Evolutionary conservation across 495 filamentous ascomycete genomes (phyloP), one percentile per base, ranked within the genome.

Genomic region (Chaetomium fimeti): DNA sequence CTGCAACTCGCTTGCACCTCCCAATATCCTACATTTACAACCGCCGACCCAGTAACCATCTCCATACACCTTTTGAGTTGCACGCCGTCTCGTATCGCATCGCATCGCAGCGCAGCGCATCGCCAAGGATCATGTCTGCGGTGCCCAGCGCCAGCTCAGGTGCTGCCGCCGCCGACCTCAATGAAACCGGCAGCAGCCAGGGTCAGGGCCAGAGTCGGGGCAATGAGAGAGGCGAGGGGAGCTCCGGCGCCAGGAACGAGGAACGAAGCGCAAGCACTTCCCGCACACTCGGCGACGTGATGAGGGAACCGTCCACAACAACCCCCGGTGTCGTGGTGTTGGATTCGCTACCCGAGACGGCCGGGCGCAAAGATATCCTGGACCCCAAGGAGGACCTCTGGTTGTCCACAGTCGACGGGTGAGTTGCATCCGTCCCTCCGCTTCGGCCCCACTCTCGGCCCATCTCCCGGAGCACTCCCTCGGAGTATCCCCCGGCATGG

Each of bases 351-450:
- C 66, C 74, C 38, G 62, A 66, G 18, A 65, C 60, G 4, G 18
- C 48, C 18, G 27, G 57, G 29, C 61, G 68, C 24, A 68, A 65
- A 22, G 74, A 75, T 27, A 43, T 49, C 5, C 62, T 76, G 28
- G 74, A 81, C 59, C 76, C 77, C 22, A 78, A 76, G 64, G 76
- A 77, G 54, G 79, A 81, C 66, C 70, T 81, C 25, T 81, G 78
- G 76, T 56, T 80, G 49, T 76, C 72, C 32, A 80, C 76, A 18
- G 75, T 71, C 38, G 77, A 80, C 63, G 79, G 78, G 79, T 82
- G 68, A 77, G 76, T 70, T 62, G 43, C 60, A 52, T 66, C 58
- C 62, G 47, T 66, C 58, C 53, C 62, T 69, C 60, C 40, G 60
- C 27, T 24, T 36, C 38, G 60, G 60, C 51, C 51, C 51, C 60